Evolutionary conservation across 768 basidiomycete genomes (phyloP).

Genomic region (Kwoniella shandongensis): DNA sequence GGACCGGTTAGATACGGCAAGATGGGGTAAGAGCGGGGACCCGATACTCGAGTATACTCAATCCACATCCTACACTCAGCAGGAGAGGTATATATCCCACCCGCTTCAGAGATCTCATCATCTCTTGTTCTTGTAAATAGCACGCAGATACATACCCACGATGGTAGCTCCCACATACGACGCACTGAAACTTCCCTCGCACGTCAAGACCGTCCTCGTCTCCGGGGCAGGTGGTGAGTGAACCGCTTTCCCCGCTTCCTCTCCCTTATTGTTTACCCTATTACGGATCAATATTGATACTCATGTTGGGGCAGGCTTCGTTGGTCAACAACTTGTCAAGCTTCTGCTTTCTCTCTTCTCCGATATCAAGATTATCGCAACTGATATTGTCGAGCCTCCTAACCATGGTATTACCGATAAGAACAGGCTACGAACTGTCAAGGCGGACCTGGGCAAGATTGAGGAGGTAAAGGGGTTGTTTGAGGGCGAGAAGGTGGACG

Average conservation of each 20-base stretch:
- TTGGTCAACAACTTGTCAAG: constrained; percentile 49
- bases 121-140: too few relatives aligned
- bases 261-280: not conserved
- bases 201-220: constrained; percentile 51
- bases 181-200: constrained; percentile 45
- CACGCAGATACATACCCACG: too few relatives aligned
- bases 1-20: too few relatives aligned
- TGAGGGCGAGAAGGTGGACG: constrained; percentile 39
- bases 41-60: too few relatives aligned
- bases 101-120: too few relatives aligned
- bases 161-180: constrained; percentile 39
- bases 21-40: too few relatives aligned
- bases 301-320: constrained; percentile 38
- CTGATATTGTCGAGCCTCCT: constrained; percentile 50
- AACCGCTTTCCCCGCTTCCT: too few relatives aligned
- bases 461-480: constrained; percentile 28
- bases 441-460: constrained; percentile 38
- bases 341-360: constrained; percentile 45
- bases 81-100: too few relatives aligned
- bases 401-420: constrained; percentile 24
- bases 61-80: too few relatives aligned
- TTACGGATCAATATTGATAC: not conserved
- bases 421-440: constrained; percentile 27
- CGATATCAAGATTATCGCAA: constrained; percentile 45
- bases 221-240: constrained; percentile 52